phyloP scores from a whole-genome alignment of 306 rosid species.

The Canavalia ensiformis region DNA sequence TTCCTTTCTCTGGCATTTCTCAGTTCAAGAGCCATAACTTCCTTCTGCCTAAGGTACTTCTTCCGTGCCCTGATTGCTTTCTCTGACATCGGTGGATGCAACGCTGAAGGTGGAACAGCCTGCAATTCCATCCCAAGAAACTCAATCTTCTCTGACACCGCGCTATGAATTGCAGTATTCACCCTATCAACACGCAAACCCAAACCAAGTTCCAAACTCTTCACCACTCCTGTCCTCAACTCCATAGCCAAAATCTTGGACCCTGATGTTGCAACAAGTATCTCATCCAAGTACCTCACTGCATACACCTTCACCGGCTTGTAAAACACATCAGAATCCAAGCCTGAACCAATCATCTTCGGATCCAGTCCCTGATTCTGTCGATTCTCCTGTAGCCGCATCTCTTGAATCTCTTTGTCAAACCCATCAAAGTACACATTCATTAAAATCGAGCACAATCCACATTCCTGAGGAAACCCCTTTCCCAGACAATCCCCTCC shows the following conservation, averaged over 20 bases:
- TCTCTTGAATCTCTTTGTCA: conserved; percentile 80
- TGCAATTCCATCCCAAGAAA: conserved; percentile 89
- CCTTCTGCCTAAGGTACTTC: conserved; percentile 89
- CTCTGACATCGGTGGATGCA: conserved; percentile 75
- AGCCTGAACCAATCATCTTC: conserved; percentile 43
- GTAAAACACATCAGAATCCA: conserved; percentile 56
- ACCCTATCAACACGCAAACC: conserved; percentile 68
- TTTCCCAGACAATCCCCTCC: conserved; percentile 74
- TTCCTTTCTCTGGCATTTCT: conserved; percentile 88
- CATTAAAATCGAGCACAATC: conserved; percentile 70
- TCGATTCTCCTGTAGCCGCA: conserved; percentile 60
- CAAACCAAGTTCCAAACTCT: conserved; percentile 68
- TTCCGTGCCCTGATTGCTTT: conserved; percentile 88
- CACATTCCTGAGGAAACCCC: conserved; percentile 87
- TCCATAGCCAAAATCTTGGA: conserved; percentile 73
- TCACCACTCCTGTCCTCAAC: conserved; percentile 63
- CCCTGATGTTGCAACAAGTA: conserved; percentile 75
- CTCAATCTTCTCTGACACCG: conserved; percentile 82
- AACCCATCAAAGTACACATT: conserved; percentile 83
- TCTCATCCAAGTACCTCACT: conserved; percentile 88
- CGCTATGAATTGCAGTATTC: conserved; percentile 79
- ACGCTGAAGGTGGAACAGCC: conserved; percentile 77
- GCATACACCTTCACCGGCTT: conserved; percentile 89
- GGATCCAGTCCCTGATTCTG: conserved; percentile 61
- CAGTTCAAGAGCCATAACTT: conserved; percentile 76